Evolutionary conservation across 768 basidiomycete species (phyloP), one percentile per base, ranked within the genome.

Genomic region (Infundibulicybe gibba): DNA sequence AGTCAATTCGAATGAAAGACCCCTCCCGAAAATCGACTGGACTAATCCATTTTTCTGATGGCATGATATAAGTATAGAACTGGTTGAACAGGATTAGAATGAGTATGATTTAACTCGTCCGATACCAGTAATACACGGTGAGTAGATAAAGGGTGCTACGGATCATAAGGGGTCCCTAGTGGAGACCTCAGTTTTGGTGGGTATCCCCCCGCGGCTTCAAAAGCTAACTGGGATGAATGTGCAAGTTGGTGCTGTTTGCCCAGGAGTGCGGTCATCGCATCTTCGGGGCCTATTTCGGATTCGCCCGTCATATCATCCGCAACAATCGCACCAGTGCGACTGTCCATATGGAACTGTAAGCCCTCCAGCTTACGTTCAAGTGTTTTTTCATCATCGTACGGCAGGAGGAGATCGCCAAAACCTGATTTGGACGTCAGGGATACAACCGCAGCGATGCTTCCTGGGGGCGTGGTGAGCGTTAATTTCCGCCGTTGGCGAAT

Each of bases 391-490:
- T 77, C 62, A 59, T 86, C 82, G 49, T 79, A 81, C 0, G 84
- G 83, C 10, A 74, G 54, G n/a, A 86, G 62, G 11, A 81, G 68
- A 34, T 81, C 72, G 16, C 81, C 83, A 46, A 81, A 83, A 12
- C 82, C 82, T 35, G 81, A 83, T 8, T 70, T 77, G 0, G 79
- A 66, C 2, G 83, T 82, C 45, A 83, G 66, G 3, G 83, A 72
- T 8, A 78, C 65, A 30, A 77, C 67, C 9, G 75, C 61, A 5
- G 79, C 85, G 47, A 87, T 81, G 40, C 72, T 78, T 14, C 83
- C 83, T 0, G 84, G 84, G 12, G 72, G 72, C 17, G 75, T 66
- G 1, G 79, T 69, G 9, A 87, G 63, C 55, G 70, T 72, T 9
- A 87, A 57, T 20, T 65, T 63, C 35, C 72, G 69, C 40, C 83